These are phyloP conservation scores for Rhodotorula sp. DNA, from an alignment of 1,284 basidiomycete species.

Conservation along the genomic window DNA sequence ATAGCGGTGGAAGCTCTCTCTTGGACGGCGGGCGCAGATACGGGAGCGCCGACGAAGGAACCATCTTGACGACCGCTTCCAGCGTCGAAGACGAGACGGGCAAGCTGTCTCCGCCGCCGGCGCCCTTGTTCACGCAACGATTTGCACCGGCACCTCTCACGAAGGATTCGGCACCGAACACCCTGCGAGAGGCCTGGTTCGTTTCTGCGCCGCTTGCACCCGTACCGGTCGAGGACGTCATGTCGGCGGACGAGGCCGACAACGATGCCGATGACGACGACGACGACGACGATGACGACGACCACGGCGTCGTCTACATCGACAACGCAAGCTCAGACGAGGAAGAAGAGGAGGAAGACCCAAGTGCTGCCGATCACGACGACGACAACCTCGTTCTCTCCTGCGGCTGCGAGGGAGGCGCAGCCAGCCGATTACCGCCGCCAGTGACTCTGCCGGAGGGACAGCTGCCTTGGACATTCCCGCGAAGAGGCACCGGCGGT, in stretches of 20 bases:
- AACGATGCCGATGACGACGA: not conserved
- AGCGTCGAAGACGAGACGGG: not conserved
- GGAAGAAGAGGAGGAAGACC: not conserved
- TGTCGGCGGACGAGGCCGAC: not conserved
- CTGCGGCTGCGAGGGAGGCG: not conserved
- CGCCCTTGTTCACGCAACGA: not conserved
- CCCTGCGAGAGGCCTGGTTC: not conserved
- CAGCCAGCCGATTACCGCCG: not conserved
- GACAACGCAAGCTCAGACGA: not conserved
- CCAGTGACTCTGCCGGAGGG: not conserved
- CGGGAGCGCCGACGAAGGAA: constrained; percentile 2
- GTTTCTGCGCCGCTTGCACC: not conserved
- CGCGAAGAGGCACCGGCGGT: not conserved
- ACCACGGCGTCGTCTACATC: not conserved
- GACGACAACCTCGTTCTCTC: not conserved
- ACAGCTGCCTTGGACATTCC: not conserved
- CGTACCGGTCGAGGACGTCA: not conserved
- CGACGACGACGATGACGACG: not conserved
- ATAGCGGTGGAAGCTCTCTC: not conserved
- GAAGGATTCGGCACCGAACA: not conserved
- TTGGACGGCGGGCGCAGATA: not conserved
- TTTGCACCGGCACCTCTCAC: not conserved
- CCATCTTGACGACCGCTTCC: not conserved
- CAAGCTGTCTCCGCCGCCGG: not conserved
- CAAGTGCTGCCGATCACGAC: not conserved